phyloP scores from a whole-genome alignment of 2,329 filamentous ascomycete species.

The Thelonectria blattea region DNA sequence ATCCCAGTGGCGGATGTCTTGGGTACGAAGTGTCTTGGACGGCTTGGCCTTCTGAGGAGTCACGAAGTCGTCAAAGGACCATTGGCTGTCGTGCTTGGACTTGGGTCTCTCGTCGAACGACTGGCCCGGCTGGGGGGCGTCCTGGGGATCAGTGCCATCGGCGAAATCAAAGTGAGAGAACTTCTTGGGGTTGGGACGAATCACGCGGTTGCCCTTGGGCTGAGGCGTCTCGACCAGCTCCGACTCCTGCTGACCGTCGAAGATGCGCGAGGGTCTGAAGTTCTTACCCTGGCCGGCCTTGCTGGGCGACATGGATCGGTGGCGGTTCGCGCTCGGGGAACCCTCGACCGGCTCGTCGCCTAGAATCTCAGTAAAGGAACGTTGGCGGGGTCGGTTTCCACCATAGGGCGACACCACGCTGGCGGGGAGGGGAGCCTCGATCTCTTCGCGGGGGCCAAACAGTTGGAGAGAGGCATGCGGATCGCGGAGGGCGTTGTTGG shows the following conservation, averaged over 20 bases:
- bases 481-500: constrained; percentile 63
- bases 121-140: constrained; percentile 51
- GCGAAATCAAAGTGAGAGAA: constrained; percentile 87
- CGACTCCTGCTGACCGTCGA: constrained; percentile 58
- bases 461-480: constrained; percentile 76
- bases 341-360: constrained; percentile 54
- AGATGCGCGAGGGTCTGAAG: constrained; percentile 67
- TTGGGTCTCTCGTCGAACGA: constrained; percentile 52
- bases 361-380: constrained; percentile 76
- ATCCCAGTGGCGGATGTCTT: constrained; percentile 81
- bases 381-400: constrained; percentile 65
- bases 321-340: constrained; percentile 54
- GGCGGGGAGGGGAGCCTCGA: constrained; percentile 55
- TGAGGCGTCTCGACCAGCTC: constrained; percentile 52
- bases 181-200: constrained; percentile 76
- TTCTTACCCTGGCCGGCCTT: constrained; percentile 65
- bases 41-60: constrained; percentile 78
- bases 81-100: constrained; percentile 74
- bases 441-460: constrained; percentile 72
- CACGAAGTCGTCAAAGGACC: constrained; percentile 87
- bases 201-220: constrained; percentile 50
- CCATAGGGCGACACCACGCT: constrained; percentile 66
- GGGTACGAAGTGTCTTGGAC: constrained; percentile 63
- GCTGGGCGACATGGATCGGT: constrained; percentile 58
- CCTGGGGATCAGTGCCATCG: constrained; percentile 64